These are phyloP conservation scores for Starmerella sirachaensis DNA, from an alignment of 805 yeast genomes.

Conservation along the genomic window DNA sequence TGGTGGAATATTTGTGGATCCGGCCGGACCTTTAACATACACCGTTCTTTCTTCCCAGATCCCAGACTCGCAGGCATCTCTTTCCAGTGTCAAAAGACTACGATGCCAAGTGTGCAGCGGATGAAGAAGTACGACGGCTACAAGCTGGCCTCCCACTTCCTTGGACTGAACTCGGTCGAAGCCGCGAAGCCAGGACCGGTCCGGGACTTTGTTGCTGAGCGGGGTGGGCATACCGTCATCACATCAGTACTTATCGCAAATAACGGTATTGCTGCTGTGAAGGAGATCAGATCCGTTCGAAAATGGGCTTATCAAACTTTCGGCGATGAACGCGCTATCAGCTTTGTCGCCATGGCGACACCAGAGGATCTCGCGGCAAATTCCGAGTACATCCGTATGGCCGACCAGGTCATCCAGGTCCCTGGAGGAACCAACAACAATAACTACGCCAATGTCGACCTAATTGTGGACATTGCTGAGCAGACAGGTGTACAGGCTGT, in stretches of 20 bases:
- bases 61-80: too few relatives aligned
- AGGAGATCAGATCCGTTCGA: conserved; percentile 92
- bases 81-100: too few relatives aligned
- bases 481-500: conserved; percentile 95
- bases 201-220: conserved; percentile 70
- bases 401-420: conserved; percentile 94
- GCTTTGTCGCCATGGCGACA: conserved; percentile 97
- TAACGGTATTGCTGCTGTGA: conserved; percentile 98
- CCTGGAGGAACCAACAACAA: conserved; percentile 99
- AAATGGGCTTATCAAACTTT: conserved; percentile 99
- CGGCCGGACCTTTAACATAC: too few relatives aligned
- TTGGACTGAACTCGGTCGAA: conserved; percentile 69
- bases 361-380: conserved; percentile 98
- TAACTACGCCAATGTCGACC: conserved; percentile 94
- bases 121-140: conserved; percentile 25
- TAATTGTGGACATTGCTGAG: conserved; percentile 94
- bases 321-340: conserved; percentile 86
- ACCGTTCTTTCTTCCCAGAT: too few relatives aligned
- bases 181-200: conserved; percentile 59
- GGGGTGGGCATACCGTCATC: conserved; percentile 93
- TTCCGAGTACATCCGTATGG: conserved; percentile 97
- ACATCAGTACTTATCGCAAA: conserved; percentile 78
- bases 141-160: conserved; percentile 56
- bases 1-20: too few relatives aligned
- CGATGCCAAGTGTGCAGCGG: conserved; percentile 13